A percentile compares a stretch with the other conserved stretches of the same genome.
Evolutionary conservation across 2,329 filamentous ascomycete genomes (phyloP).

Genomic region (Paraconiothyrium brasiliense): DNA sequence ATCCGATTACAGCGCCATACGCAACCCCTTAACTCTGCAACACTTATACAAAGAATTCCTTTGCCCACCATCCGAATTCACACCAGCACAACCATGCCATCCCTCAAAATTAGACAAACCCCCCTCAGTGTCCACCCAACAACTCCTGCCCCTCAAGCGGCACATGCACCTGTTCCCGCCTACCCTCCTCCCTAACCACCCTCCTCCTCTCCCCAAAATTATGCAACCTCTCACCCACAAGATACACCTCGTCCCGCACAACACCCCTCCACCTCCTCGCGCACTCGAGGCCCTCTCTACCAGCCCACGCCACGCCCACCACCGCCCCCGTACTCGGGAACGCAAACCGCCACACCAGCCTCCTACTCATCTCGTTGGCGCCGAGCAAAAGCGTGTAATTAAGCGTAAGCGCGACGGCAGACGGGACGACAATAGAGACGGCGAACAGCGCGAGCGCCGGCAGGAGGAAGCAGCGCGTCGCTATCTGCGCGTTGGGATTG

Average conservation of each 20-base stretch:
- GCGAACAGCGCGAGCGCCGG: constrained; percentile 72
- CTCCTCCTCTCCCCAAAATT: constrained; percentile 77
- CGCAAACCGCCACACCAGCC: constrained; percentile 69
- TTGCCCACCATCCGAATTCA: not conserved
- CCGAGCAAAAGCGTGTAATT: constrained; percentile 53
- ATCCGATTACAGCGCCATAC: too few relatives aligned
- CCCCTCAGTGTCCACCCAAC: not conserved
- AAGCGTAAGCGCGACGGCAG: constrained; percentile 64
- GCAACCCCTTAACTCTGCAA: too few relatives aligned
- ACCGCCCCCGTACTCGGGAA: constrained; percentile 72
- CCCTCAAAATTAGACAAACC: not conserved
- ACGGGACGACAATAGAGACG: constrained; percentile 71
- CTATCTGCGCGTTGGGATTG: constrained; percentile 78
- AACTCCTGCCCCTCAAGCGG: not conserved
- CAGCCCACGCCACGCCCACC: constrained; percentile 59
- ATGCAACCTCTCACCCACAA: constrained; percentile 93
- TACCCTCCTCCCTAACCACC: not conserved
- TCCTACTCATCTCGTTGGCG: constrained; percentile 60
- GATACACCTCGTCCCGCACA: constrained; percentile 92
- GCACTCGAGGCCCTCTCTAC: constrained; percentile 63
- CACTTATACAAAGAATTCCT: not conserved
- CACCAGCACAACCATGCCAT: not conserved
- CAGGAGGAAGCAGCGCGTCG: constrained; percentile 87
- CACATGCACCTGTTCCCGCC: not conserved
- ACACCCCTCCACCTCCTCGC: constrained; percentile 79